A percentile compares a stretch with the other conserved stretches of the same genome.
These are phyloP conservation scores for Rhizomucor miehei DNA, from an alignment of 371 early-diverging fungal species.

Conservation along the genomic window DNA sequence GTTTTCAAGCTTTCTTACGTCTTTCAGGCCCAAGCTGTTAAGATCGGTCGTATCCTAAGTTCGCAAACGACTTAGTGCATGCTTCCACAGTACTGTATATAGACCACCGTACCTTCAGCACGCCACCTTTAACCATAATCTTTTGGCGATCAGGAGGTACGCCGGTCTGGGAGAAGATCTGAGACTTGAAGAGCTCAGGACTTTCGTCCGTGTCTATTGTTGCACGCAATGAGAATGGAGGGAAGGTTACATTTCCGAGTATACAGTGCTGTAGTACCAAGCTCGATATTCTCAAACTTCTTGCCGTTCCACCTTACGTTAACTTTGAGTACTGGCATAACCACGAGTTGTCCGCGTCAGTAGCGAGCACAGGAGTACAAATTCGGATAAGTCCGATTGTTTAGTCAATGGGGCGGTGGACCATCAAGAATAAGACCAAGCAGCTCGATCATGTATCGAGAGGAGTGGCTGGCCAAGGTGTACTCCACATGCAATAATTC, in stretches of 20 bases:
- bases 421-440: no score
- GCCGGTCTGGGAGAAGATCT: slow-evolving; percentile 89
- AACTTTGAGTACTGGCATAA: slow-evolving; percentile 59
- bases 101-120: slow-evolving; percentile 69
- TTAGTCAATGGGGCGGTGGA: no score
- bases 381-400: no score
- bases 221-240: not conserved
- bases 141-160: slow-evolving; percentile 94
- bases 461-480: no score
- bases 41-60: slow-evolving; percentile 75
- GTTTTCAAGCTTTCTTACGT: slow-evolving; percentile 30
- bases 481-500: no score
- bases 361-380: no score
- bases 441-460: no score
- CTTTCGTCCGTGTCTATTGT: slow-evolving; percentile 72
- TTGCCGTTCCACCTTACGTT: slow-evolving; percentile 91
- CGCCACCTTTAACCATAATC: slow-evolving; percentile 92
- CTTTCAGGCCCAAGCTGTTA: slow-evolving; percentile 60
- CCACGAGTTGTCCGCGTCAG: no score
- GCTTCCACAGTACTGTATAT: not conserved
- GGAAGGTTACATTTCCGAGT: not conserved
- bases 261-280: slow-evolving; percentile 32
- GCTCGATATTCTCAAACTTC: slow-evolving; percentile 79
- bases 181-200: slow-evolving; percentile 82
- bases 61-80: not conserved